Evolutionary conservation across 352 stramenopile genomes (phyloP).

Genomic region (Globisporangium spiculum): DNA sequence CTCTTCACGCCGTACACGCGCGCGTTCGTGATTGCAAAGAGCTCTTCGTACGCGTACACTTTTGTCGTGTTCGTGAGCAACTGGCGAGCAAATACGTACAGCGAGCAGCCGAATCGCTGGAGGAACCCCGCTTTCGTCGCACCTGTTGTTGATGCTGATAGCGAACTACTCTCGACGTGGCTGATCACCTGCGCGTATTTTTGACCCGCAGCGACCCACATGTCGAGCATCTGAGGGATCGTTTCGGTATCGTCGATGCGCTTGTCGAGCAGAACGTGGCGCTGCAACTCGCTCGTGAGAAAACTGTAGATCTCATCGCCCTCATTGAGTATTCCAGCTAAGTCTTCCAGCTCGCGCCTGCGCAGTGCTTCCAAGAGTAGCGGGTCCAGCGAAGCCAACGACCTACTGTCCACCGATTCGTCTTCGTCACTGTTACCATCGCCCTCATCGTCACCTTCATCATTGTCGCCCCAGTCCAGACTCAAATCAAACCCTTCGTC

Average conservation of each 20-base stretch:
- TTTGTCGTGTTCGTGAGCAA: slow-evolving; percentile 54
- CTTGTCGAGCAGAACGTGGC: slow-evolving; percentile 24
- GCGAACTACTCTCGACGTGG: slow-evolving; percentile 23
- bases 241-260: slow-evolving; percentile 30
- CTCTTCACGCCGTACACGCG: slow-evolving; percentile 36
- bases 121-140: slow-evolving; percentile 30
- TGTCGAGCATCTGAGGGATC: slow-evolving; percentile 60
- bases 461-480: slow-evolving; percentile 21
- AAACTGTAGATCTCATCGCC: slow-evolving; percentile 67
- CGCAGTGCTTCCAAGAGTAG: slow-evolving; percentile 12
- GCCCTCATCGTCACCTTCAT: background rate
- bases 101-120: slow-evolving; percentile 48
- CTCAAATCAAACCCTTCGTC: slow-evolving; percentile 14
- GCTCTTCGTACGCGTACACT: slow-evolving; percentile 58
- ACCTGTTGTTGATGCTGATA: background rate
- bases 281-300: slow-evolving; percentile 42
- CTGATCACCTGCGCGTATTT: slow-evolving; percentile 63
- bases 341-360: slow-evolving; percentile 20
- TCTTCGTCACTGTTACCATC: background rate
- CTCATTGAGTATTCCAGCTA: slow-evolving; percentile 36
- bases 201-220: slow-evolving; percentile 61
- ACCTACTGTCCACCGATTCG: background rate
- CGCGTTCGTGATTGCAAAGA: slow-evolving; percentile 58
- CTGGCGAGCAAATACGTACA: slow-evolving; percentile 65
- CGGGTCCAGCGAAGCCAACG: slow-evolving; percentile 13